Conservation (phyloP, 2,329 filamentous ascomycete species). For the Nannizziopsis barbatae region DNA sequence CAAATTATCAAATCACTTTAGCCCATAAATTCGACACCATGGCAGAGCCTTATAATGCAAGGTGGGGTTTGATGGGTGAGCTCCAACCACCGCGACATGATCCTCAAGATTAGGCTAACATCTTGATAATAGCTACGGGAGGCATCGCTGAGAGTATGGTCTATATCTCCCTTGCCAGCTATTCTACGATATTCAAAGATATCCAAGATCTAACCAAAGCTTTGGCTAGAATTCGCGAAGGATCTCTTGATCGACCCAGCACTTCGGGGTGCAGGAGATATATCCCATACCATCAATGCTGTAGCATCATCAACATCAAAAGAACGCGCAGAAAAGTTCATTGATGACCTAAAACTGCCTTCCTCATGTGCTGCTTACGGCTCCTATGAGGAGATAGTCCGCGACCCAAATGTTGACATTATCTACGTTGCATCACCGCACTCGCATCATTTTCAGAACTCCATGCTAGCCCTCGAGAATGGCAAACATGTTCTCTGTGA, state of each 20-base stretch:
- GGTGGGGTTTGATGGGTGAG: slow-evolving; percentile 38
- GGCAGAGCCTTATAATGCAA: slow-evolving; percentile 24
- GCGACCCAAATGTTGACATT: slow-evolving; percentile 68
- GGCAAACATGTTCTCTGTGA: slow-evolving; percentile 86
- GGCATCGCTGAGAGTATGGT: slow-evolving; percentile 32
- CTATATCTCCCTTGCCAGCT: slow-evolving; percentile 3
- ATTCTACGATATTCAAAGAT: background rate
- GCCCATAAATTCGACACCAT: slow-evolving; percentile 3
- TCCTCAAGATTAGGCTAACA: background rate
- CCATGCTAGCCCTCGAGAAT: slow-evolving; percentile 68
- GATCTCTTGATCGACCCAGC: slow-evolving; percentile 67
- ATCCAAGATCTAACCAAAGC: background rate
- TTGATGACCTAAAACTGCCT: slow-evolving; percentile 59
- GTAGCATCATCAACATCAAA: slow-evolving; percentile 68
- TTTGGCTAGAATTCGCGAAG: slow-evolving; percentile 49
- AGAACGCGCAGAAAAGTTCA: slow-evolving; percentile 59
- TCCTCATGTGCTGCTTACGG: slow-evolving; percentile 60
- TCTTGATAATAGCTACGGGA: slow-evolving; percentile 31
- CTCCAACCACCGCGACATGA: background rate
- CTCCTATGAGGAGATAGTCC: slow-evolving; percentile 70
- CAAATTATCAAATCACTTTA: too few species aligned
- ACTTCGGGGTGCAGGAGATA: slow-evolving; percentile 56
- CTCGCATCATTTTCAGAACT: slow-evolving; percentile 86
- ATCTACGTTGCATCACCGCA: slow-evolving; percentile 85
- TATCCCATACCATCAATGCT: slow-evolving; percentile 66